A percentile compares a stretch with the other conserved stretches of the same genome.
These are phyloP conservation scores for Phytophthora multivora DNA, from an alignment of 352 stramenopile genomes.

Conservation along the genomic window DNA sequence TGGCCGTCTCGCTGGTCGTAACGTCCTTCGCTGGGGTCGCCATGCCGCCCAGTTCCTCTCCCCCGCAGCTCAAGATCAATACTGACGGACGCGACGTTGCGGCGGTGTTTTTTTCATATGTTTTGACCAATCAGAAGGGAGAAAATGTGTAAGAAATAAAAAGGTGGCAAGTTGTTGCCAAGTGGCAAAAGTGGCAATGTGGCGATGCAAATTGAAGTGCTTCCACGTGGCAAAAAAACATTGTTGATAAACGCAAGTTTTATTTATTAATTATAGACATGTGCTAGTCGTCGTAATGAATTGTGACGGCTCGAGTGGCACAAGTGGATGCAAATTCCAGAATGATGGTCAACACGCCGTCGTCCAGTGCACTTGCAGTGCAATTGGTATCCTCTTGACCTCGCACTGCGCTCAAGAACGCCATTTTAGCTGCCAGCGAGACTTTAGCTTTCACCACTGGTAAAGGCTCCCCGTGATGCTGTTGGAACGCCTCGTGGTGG, in stretches of 20 bases:
- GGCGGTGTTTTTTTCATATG: background rate
- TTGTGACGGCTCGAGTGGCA: conserved; percentile 20
- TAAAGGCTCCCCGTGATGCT: conserved; percentile 25
- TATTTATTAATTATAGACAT: too few relatives aligned
- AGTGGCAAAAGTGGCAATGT: too few relatives aligned
- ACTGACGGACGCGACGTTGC: conserved; percentile 7
- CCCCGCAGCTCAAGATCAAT: conserved; percentile 5
- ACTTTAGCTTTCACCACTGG: conserved; percentile 27
- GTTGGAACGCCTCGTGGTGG: conserved; percentile 15
- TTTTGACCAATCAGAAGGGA: too few relatives aligned
- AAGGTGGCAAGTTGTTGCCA: too few relatives aligned
- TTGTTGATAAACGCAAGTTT: too few relatives aligned
- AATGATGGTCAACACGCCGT: conserved; percentile 24
- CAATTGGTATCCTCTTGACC: background rate
- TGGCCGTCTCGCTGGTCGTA: conserved; percentile 1
- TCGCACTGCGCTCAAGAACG: conserved; percentile 28
- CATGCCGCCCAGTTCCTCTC: conserved; percentile 12
- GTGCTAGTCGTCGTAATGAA: conserved; percentile 31
- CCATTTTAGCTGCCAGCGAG: conserved; percentile 10
- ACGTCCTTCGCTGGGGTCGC: conserved; percentile 13
- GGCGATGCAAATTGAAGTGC: background rate
- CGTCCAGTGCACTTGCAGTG: conserved; percentile 15
- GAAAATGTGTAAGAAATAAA: too few relatives aligned
- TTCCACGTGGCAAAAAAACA: conserved; percentile 1
- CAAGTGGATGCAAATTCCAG: conserved; percentile 30